phyloP scores from a whole-genome alignment of 164 flowering plant genomes.

The Buxus sempervirens region DNA sequence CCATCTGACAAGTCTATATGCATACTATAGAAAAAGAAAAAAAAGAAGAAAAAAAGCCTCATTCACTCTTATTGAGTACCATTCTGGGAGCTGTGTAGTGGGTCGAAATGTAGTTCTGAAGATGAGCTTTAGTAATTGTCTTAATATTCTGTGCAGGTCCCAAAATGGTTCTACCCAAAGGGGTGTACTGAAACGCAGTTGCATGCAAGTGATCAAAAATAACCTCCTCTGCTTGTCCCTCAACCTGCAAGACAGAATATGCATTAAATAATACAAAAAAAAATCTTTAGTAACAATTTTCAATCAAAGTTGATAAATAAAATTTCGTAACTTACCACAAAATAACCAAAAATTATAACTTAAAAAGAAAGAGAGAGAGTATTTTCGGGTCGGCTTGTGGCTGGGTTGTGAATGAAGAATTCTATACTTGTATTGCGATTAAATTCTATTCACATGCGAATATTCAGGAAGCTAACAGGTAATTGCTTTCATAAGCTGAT shows the following conservation, averaged over 20 bases:
- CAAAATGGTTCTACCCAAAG: constrained; percentile 90
- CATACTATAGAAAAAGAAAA: too few relatives aligned
- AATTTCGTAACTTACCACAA: neutral
- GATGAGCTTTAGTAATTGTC: constrained; percentile 64
- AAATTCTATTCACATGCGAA: too few relatives aligned
- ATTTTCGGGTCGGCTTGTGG: too few relatives aligned
- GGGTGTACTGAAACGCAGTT: constrained; percentile 93
- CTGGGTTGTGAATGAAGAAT: too few relatives aligned
- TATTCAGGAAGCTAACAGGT: too few relatives aligned
- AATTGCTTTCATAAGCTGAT: too few relatives aligned
- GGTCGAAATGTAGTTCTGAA: constrained; percentile 69
- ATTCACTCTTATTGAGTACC: constrained; percentile 35
- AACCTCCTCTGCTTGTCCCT: constrained; percentile 84
- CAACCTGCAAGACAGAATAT: constrained; percentile 53
- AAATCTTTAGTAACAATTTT: neutral
- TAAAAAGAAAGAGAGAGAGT: too few relatives aligned
- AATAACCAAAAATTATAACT: too few relatives aligned
- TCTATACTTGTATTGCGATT: too few relatives aligned
- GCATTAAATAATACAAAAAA: neutral
- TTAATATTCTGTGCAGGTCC: constrained; percentile 86
- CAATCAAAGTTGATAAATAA: neutral
- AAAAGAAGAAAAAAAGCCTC: neutral
- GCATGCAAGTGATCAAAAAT: constrained; percentile 98
- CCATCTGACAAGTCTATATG: too few relatives aligned
- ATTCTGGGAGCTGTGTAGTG: constrained; percentile 93